Evolutionary conservation across 208 protist genomes (phyloP).

Genomic region (Trypanosoma rangeli): DNA sequence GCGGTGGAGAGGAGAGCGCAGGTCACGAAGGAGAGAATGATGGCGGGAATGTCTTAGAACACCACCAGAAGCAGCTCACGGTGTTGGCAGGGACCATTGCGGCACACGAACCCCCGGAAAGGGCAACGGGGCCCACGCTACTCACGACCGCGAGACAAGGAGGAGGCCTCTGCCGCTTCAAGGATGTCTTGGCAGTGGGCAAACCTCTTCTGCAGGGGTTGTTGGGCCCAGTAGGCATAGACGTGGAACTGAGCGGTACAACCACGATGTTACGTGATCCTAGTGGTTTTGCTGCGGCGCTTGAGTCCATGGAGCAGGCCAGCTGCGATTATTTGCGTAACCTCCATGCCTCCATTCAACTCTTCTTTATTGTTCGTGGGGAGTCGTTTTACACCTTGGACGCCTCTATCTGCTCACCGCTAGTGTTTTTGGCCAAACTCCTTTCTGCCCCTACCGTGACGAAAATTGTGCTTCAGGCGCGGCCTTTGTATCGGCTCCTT

Average conservation of each 20-base stretch:
- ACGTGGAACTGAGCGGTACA: slow-evolving; percentile 52
- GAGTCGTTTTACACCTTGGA: slow-evolving; percentile 50
- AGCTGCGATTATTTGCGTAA: slow-evolving; percentile 29
- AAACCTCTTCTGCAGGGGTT: slow-evolving; percentile 42
- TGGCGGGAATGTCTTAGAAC: background rate
- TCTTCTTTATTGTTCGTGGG: slow-evolving; percentile 46
- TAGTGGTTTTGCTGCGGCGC: slow-evolving; percentile 34
- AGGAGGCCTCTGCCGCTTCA: slow-evolving; percentile 7
- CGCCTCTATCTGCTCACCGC: slow-evolving; percentile 34
- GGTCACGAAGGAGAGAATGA: too few species aligned
- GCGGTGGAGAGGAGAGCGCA: background rate
- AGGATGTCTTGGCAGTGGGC: slow-evolving; percentile 49
- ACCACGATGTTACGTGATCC: slow-evolving; percentile 43
- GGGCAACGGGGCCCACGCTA: background rate
- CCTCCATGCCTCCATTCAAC: slow-evolving; percentile 31
- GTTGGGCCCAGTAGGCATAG: slow-evolving; percentile 61
- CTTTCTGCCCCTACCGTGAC: slow-evolving; percentile 38
- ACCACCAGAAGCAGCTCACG: slow-evolving; percentile 18
- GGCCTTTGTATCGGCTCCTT: slow-evolving; percentile 56
- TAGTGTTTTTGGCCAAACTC: slow-evolving; percentile 58
- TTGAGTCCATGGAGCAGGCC: slow-evolving; percentile 36
- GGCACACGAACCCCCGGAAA: background rate
- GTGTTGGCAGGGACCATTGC: too few species aligned
- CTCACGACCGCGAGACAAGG: background rate
- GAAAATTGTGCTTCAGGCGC: slow-evolving; percentile 57